A percentile compares a stretch with the other conserved stretches of the same genome.
phyloP scores from a whole-genome alignment of 2,329 filamentous ascomycete species.

The Ascochyta lentis region DNA sequence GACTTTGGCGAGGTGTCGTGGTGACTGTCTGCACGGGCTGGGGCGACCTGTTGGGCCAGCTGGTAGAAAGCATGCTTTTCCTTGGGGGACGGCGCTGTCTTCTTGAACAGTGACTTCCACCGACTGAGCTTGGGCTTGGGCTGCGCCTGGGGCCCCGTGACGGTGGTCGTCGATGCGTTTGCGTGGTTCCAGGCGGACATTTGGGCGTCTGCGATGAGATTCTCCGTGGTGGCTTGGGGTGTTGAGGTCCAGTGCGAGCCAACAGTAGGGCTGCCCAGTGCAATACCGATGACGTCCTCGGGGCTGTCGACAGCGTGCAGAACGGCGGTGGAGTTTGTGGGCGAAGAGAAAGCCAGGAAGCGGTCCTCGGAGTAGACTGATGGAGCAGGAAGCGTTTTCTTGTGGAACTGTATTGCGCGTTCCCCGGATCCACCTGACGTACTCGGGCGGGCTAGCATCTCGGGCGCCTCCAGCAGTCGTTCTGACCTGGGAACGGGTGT shows the following conservation, averaged over 20 bases:
- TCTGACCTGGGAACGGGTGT: constrained; percentile 36
- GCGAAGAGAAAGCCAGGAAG: constrained; percentile 36
- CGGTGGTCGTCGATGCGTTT: constrained; percentile 16
- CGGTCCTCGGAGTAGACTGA: constrained; percentile 34
- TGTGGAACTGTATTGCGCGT: constrained; percentile 45
- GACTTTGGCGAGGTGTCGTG: constrained; percentile 32
- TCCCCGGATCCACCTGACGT: constrained; percentile 45
- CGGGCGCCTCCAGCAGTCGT: constrained; percentile 35
- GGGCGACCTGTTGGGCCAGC: constrained; percentile 32
- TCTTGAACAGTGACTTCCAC: constrained; percentile 50
- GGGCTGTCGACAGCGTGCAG: constrained; percentile 41
- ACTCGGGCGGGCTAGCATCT: constrained; percentile 42
- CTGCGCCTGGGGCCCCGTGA: constrained; percentile 21
- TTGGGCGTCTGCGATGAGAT: constrained; percentile 15
- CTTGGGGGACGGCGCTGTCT: constrained; percentile 29
- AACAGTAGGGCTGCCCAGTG: constrained; percentile 48
- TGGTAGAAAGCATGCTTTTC: constrained; percentile 47
- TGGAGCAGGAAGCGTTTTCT: constrained; percentile 40
- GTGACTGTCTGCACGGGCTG: constrained; percentile 40
- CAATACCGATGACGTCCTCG: constrained; percentile 48
- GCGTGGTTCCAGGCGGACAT: constrained; percentile 15
- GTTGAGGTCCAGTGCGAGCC: constrained; percentile 38
- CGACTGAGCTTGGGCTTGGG: constrained; percentile 47
- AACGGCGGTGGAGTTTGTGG: constrained; percentile 39
- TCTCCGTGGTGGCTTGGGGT: constrained; percentile 25